Evolutionary conservation across 2,329 filamentous ascomycete genomes (phyloP), one percentile per base, ranked within the genome.

Genomic region (Penicillium italicum): DNA sequence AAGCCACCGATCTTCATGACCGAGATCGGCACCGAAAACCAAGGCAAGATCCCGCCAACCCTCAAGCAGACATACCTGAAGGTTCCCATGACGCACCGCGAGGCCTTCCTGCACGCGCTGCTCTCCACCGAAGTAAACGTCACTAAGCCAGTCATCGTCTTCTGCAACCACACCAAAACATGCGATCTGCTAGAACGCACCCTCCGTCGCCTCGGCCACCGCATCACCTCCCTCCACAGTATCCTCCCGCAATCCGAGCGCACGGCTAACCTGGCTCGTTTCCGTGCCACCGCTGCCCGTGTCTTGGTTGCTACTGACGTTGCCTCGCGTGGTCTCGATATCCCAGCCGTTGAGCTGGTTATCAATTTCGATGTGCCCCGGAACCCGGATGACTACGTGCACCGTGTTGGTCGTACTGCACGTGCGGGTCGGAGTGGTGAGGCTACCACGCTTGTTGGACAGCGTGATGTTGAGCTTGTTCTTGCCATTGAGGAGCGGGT

Each of bases 331-430:
- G 94, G 94, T 80, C 83, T 99, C 4, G 94, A 99, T 76, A 97
- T 99, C 59, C 93, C 93, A 1, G 89, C 91, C 63, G 93, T 97
- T 7, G 87, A 84, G 52, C 76, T 97, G 16, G 94, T 99, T 2
- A 79, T 99, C 69, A 97, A 99, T 75, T 99, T 92, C 74, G 94
- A 99, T 70, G 85, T 99, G 0, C 94, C 94, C 0, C 86, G 93
- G n/a, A 91, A 97, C 69, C 91, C 93, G 3, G 92, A 97, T 72
- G 93, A 97, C 74, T 99, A 99, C 73, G 94, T 99, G 62, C 94
- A 99, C 77, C 86, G 94, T 12, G 93, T 97, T 48, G 94, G 94
- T 72, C 88, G 94, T 75, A 99, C 94, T 12, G 94, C 94, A 4
- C 87, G 94, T 82, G 94, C 94, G 0, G 94, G 94, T 0, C 84